phyloP scores from a whole-genome alignment of 495 filamentous ascomycete genomes.

The Aspergillus bridgeri region DNA sequence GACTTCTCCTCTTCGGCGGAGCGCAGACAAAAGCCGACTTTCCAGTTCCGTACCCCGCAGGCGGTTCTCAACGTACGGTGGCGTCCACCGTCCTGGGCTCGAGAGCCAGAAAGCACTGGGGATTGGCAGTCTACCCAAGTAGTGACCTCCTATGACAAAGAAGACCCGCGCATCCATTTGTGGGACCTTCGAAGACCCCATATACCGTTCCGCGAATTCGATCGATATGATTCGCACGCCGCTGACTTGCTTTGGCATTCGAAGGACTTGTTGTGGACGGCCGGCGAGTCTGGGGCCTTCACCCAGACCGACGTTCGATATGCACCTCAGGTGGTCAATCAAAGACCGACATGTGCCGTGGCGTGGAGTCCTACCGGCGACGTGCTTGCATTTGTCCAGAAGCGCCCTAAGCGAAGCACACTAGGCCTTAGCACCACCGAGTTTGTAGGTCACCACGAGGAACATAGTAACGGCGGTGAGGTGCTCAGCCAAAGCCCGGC shows the following conservation, averaged over 20 bases:
- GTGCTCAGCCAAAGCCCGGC: slow-evolving; percentile 62
- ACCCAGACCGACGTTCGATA: slow-evolving; percentile 85
- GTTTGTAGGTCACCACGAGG: slow-evolving; percentile 31
- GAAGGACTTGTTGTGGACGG: slow-evolving; percentile 87
- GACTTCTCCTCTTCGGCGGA: slow-evolving; percentile 76
- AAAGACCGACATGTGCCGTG: slow-evolving; percentile 41
- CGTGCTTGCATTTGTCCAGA: slow-evolving; percentile 47
- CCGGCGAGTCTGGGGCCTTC: slow-evolving; percentile 77
- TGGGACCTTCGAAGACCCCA: slow-evolving; percentile 90
- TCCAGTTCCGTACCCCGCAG: slow-evolving; percentile 58
- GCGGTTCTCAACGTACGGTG: slow-evolving; percentile 77
- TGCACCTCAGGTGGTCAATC: slow-evolving; percentile 72
- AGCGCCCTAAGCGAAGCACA: slow-evolving; percentile 40
- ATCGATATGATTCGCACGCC: slow-evolving; percentile 66
- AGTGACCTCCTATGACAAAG: slow-evolving; percentile 63
- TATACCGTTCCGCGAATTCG: slow-evolving; percentile 82
- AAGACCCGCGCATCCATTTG: slow-evolving; percentile 70
- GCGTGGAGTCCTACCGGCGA: slow-evolving; percentile 47
- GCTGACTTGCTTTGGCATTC: slow-evolving; percentile 86
- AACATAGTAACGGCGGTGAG: slow-evolving; percentile 35
- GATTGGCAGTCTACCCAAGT: slow-evolving; percentile 66
- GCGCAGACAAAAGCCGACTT: slow-evolving; percentile 72
- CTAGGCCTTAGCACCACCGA: slow-evolving; percentile 34
- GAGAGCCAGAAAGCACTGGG: slow-evolving; percentile 59
- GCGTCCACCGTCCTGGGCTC: slow-evolving; percentile 76